A percentile compares a stretch with the other conserved stretches of the same genome.
Conservation (phyloP, 805 yeast genomes). For the Debaryomyces prosopidis region DNA sequence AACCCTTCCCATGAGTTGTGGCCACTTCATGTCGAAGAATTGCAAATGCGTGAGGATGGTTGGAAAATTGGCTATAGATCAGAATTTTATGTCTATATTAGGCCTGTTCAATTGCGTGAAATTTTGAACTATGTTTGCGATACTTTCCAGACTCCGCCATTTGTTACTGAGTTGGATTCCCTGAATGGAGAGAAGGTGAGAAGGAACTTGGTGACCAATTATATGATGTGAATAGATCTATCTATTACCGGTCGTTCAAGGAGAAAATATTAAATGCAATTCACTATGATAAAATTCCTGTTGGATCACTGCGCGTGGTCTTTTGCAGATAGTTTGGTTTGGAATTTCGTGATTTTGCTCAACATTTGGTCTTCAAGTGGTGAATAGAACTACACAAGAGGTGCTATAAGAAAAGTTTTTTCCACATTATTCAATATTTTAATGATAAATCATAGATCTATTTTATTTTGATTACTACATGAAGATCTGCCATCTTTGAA, state of each 20-base stretch:
- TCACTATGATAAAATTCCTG: conserved; percentile 23
- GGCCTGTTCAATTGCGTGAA: conserved; percentile 23
- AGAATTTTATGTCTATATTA: conserved; percentile 19
- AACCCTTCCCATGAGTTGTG: conserved; percentile 18
- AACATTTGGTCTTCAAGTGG: conserved; percentile 26
- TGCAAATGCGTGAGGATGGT: conserved; percentile 12
- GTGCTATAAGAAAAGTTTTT: conserved; percentile 22
- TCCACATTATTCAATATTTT: conserved; percentile 11
- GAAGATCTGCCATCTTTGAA: too few species aligned
- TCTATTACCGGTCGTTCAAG: conserved; percentile 27
- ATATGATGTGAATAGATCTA: conserved; percentile 26
- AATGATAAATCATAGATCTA: conserved; percentile 9
- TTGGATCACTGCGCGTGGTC: conserved; percentile 35
- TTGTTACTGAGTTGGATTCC: conserved; percentile 35
- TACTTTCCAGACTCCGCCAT: conserved; percentile 22
- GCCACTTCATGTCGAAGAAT: conserved; percentile 24
- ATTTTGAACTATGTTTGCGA: conserved; percentile 25
- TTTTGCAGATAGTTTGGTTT: conserved; percentile 28
- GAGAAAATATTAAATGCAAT: conserved; percentile 23
- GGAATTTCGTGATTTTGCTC: conserved; percentile 29
- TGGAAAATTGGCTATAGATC: conserved; percentile 23
- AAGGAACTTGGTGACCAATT: conserved; percentile 23
- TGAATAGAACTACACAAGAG: conserved; percentile 26
- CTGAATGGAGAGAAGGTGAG: conserved; percentile 29
- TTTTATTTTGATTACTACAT: too few species aligned